A percentile compares a stretch with the other conserved stretches of the same genome.
These are phyloP conservation scores for Penium margaritaceum DNA, from an alignment of 139 green algal genomes.

Conservation along the genomic window DNA sequence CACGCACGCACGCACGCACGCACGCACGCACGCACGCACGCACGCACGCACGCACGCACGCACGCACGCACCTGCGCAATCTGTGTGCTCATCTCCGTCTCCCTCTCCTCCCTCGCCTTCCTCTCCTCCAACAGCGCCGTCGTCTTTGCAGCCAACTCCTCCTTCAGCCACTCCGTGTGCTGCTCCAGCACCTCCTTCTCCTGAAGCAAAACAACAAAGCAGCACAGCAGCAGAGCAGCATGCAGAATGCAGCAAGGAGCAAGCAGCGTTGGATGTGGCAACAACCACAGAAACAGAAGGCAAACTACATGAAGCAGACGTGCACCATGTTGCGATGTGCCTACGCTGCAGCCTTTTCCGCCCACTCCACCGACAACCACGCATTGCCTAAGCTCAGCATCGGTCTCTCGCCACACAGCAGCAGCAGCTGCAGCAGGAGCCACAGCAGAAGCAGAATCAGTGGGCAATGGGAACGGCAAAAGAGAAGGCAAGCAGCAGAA, in stretches of 20 bases:
- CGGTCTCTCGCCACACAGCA: too few relatives aligned
- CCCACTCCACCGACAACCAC: too few relatives aligned
- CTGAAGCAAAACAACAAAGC: slow-evolving; percentile 1
- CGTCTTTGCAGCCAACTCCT: slow-evolving; percentile 29
- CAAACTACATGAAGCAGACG: too few relatives aligned
- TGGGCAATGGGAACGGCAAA: too few relatives aligned
- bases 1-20: slow-evolving; percentile 16
- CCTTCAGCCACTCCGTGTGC: slow-evolving; percentile 42
- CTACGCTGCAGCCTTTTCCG: too few relatives aligned
- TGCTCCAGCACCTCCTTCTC: slow-evolving; percentile 41
- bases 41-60: slow-evolving; percentile 13
- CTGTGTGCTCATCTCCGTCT: slow-evolving; percentile 30
- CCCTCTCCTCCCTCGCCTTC: background rate
- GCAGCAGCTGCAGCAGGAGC: too few relatives aligned
- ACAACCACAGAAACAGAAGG: too few relatives aligned
- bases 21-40: slow-evolving; percentile 18
- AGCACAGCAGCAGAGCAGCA: background rate
- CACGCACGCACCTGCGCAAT: slow-evolving; percentile 13
- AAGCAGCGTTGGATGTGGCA: too few relatives aligned
- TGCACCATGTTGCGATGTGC: too few relatives aligned
- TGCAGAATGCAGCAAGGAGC: background rate
- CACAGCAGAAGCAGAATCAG: too few relatives aligned
- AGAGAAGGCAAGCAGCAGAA: too few relatives aligned
- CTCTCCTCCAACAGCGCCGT: slow-evolving; percentile 23
- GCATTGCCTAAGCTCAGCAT: too few relatives aligned